Evolutionary conservation across 2,329 filamentous ascomycete genomes (phyloP), one percentile per base, ranked within the genome.

Genomic region (Sphaceloma murrayae): DNA sequence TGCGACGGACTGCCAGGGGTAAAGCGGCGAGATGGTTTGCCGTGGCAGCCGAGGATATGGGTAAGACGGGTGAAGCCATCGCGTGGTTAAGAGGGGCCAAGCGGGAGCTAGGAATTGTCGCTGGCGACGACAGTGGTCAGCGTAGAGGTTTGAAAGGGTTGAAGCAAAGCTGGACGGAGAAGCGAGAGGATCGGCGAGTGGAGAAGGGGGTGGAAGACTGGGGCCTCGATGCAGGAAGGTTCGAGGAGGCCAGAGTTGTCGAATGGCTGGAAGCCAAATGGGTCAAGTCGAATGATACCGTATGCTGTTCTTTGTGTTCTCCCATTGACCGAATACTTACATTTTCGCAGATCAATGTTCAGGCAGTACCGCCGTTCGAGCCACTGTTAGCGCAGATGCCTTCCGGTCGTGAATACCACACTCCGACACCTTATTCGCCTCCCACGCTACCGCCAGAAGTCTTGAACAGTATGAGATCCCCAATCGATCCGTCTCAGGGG

Each of bases 21-120:
- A 87, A 86, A 52, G 87, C 88, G 0, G 94, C 87, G 56, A 75
- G 91, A 1, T 94, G 96, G 59, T 80, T 95, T 46, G 91, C 80
- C 1, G 81, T 96, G 39, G 87, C 95, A 59, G 83, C 88, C 2
- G 91, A 98, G 56, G 60, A 87, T 8, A 77, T 78, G 1, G 85
- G 83, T 0, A 80, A 89, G 62, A 83, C 82, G 1, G 91, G 88
- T 1, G 81, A 81, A 42, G 91, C 77, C 0, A 84, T 98, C 47
- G 87, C 84, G 1, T 96, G 89, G 87, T 64, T 94, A 34, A 72
- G 77, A 31, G 87, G 82, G 5, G 88, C 82, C 0, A 75, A 82
- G 51, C 77, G 78, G 49, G 81, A 88, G 51, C 65, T 95, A 4
- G 85, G 84, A 0, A 66, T 87, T 6, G 52, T 69, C 59, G 57